phyloP scores from a whole-genome alignment of 805 yeast species.

The Candida tibetensis region DNA sequence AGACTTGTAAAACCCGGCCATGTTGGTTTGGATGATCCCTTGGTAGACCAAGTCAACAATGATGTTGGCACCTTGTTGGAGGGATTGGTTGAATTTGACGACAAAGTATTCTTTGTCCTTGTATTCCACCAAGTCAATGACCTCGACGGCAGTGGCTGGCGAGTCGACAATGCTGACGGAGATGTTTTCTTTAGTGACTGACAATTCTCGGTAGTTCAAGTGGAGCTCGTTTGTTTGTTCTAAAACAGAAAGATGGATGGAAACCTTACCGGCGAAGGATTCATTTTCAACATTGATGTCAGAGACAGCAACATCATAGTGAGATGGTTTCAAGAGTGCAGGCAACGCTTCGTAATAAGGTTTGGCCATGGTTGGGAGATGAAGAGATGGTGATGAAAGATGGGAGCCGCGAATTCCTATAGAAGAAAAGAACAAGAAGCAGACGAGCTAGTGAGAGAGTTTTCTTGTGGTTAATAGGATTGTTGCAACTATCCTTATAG shows the following conservation, averaged over 20 bases:
- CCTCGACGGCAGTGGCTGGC: conserved; percentile 23
- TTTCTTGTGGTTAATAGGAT: no score
- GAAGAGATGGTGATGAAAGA: not conserved
- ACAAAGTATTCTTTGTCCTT: conserved; percentile 62
- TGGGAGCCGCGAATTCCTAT: no score
- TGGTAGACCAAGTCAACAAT: conserved; percentile 33
- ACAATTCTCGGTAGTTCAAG: conserved; percentile 48
- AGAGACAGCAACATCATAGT: conserved; percentile 61
- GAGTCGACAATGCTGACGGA: conserved; percentile 20
- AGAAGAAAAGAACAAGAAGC: no score
- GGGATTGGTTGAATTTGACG: conserved; percentile 43
- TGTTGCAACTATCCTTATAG: no score
- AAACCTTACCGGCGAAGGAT: conserved; percentile 47
- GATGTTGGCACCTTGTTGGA: conserved; percentile 15
- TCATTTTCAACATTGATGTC: conserved; percentile 55
- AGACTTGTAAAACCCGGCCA: conserved; percentile 57
- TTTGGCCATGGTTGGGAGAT: not conserved
- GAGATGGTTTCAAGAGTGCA: conserved; percentile 63
- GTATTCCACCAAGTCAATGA: conserved; percentile 29
- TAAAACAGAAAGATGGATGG: conserved; percentile 45
- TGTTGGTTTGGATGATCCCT: conserved; percentile 50
- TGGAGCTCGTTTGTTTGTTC: conserved; percentile 43
- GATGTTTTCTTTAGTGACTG: conserved; percentile 20
- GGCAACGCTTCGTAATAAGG: conserved; percentile 54
- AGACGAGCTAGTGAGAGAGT: no score